phyloP scores from a whole-genome alignment of 768 basidiomycete species.

The Boletus eberwhitei region DNA sequence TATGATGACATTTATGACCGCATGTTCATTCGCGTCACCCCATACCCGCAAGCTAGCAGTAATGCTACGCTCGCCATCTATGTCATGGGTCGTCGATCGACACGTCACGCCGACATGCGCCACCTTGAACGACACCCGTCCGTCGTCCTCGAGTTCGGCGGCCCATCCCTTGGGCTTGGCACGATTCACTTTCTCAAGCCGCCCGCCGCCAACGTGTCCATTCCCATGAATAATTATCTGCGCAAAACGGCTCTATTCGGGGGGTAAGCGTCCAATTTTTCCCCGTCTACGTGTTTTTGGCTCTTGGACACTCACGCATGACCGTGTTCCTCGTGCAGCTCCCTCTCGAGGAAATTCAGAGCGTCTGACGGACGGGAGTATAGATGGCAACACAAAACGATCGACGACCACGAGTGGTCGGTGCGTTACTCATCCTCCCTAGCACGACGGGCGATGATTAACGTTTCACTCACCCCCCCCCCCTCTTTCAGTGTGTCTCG shows the following conservation, averaged over 20 bases:
- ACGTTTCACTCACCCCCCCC: background rate
- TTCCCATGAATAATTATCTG: slow-evolving; percentile 65
- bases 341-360: slow-evolving; percentile 63
- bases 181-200: slow-evolving; percentile 51
- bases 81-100: slow-evolving; percentile 62
- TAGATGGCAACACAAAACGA: slow-evolving; percentile 56
- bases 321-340: slow-evolving; percentile 36
- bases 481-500: slow-evolving; percentile 45
- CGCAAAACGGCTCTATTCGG: slow-evolving; percentile 62
- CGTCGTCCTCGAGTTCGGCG: slow-evolving; percentile 57
- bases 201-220: slow-evolving; percentile 35
- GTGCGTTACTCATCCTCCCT: slow-evolving; percentile 42
- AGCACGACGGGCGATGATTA: slow-evolving; percentile 1
- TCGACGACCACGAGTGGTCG: slow-evolving; percentile 69
- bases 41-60: slow-evolving; percentile 38
- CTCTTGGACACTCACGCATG: background rate
- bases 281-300: background rate
- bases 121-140: slow-evolving; percentile 52
- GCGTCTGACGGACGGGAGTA: slow-evolving; percentile 71
- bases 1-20: slow-evolving; percentile 80
- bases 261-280: slow-evolving; percentile 42
- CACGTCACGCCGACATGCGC: slow-evolving; percentile 53
- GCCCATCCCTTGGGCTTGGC: slow-evolving; percentile 53
- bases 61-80: slow-evolving; percentile 52
- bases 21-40: slow-evolving; percentile 60